A percentile compares a stretch with the other conserved stretches of the same genome.
Conservation (phyloP, 2,329 filamentous ascomycete species). For the Achaetomium macrosporum region DNA sequence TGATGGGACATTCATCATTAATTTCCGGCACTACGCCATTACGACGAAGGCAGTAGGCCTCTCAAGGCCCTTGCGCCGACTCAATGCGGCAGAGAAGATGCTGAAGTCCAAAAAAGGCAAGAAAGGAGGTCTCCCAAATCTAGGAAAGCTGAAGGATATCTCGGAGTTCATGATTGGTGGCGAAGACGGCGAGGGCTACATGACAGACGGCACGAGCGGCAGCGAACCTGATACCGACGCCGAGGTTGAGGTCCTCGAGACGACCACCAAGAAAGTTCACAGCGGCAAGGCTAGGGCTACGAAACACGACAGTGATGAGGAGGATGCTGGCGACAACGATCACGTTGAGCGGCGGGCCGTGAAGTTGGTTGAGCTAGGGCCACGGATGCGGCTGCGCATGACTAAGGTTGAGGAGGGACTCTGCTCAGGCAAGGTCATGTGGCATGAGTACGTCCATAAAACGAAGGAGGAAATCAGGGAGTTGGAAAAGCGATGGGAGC, state of each 20-base stretch:
- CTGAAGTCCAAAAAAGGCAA: constrained; percentile 53
- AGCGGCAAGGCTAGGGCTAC: constrained; percentile 45
- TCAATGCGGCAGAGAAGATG: constrained; percentile 81
- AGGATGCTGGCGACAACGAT: constrained; percentile 43
- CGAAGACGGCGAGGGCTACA: constrained; percentile 72
- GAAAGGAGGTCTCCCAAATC: constrained; percentile 75
- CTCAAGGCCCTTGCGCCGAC: constrained; percentile 72
- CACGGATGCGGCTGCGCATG: constrained; percentile 79
- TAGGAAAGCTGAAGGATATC: constrained; percentile 87
- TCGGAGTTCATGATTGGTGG: constrained; percentile 89
- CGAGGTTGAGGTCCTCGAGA: constrained; percentile 79
- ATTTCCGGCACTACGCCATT: constrained; percentile 91
- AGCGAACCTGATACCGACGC: constrained; percentile 92
- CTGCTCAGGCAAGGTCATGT: constrained; percentile 86
- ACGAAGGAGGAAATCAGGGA: constrained; percentile 68
- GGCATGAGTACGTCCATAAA: constrained; percentile 94
- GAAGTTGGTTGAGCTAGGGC: constrained; percentile 87
- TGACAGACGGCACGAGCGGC: constrained; percentile 77
- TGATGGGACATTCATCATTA: constrained; percentile 71
- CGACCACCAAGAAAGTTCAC: constrained; percentile 56
- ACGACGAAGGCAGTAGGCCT: constrained; percentile 81
- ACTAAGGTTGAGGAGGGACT: constrained; percentile 96
- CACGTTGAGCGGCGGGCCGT: constrained; percentile 79
- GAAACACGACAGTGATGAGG: constrained; percentile 36
- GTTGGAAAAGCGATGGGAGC: constrained; percentile 77